Evolutionary conservation across 441 rosid species (phyloP).

Genomic region (Dalechampia spathulata): DNA sequence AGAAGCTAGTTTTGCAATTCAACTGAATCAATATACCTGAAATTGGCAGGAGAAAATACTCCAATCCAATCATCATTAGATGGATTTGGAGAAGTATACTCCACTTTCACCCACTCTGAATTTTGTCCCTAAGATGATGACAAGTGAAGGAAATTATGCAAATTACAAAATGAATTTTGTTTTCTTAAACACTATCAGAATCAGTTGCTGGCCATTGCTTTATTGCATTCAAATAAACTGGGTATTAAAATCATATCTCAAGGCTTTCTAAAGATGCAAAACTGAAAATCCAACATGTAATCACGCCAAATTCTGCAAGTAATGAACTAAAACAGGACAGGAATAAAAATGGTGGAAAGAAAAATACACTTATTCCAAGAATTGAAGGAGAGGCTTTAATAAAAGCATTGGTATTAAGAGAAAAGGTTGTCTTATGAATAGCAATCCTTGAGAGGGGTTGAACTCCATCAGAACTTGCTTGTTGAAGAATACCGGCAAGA

Average conservation of each 20-base stretch:
- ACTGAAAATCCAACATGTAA: neutral
- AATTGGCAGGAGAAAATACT: slow-evolving; percentile 82
- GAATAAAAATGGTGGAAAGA: neutral
- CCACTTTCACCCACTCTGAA: slow-evolving; percentile 48
- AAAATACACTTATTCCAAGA: slow-evolving; percentile 54
- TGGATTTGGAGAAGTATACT: slow-evolving; percentile 43
- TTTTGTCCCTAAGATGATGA: slow-evolving; percentile 56
- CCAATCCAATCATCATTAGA: slow-evolving; percentile 81
- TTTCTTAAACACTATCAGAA: neutral
- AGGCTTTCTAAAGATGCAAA: neutral
- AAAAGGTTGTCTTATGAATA: slow-evolving; percentile 31
- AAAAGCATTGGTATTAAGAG: slow-evolving; percentile 37
- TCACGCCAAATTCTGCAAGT: neutral
- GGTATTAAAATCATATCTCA: neutral
- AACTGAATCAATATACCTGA: slow-evolving; percentile 38
- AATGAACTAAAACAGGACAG: neutral
- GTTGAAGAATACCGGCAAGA: slow-evolving; percentile 34
- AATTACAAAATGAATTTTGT: neutral
- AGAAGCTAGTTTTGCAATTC: neutral
- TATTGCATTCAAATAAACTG: neutral
- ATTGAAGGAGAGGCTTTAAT: slow-evolving; percentile 50
- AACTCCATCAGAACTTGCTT: slow-evolving; percentile 42
- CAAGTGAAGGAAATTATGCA: neutral
- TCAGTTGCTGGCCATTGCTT: neutral
- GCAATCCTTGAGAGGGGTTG: slow-evolving; percentile 66